Percentiles rank a stretch among this genome's conserved stretches.
phyloP scores from a whole-genome alignment of 2,329 filamentous ascomycete genomes.

The Colletotrichum australisinense region DNA sequence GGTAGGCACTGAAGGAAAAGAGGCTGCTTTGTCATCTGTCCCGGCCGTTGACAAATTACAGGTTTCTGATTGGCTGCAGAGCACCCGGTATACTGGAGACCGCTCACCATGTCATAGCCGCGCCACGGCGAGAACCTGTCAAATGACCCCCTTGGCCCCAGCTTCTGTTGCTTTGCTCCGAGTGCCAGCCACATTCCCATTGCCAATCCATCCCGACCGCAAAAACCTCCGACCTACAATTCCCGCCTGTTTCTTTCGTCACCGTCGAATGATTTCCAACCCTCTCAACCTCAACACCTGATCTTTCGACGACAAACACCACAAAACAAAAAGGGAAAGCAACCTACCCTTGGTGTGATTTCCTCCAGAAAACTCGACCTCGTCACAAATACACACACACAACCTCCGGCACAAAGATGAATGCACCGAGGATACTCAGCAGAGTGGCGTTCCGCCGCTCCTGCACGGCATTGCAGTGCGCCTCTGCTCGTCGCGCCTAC shows the following conservation, averaged over 20 bases:
- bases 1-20: background rate
- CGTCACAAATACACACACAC: background rate
- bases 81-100: background rate
- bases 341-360: background rate
- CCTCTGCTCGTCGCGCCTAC: conserved; percentile 29
- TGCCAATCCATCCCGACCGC: conserved; percentile 7
- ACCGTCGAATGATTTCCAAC: background rate
- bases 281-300: background rate
- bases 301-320: background rate
- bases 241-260: conserved; percentile 12
- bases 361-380: background rate
- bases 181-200: conserved; percentile 16
- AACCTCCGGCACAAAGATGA: conserved; percentile 16
- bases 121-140: conserved; percentile 28
- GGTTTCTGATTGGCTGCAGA: conserved; percentile 13
- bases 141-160: conserved; percentile 31
- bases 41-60: conserved; percentile 29
- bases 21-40: conserved; percentile 26
- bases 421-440: conserved; percentile 34
- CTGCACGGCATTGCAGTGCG: conserved; percentile 31
- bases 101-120: conserved; percentile 34
- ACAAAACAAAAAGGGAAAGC: background rate
- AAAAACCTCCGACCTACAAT: conserved; percentile 29
- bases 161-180: conserved; percentile 19
- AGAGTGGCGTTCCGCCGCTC: conserved; percentile 33